Base-by-base conservation (phyloP, 495 filamentous ascomycete species). In the Paragyromitra xinjiangensis region DNA sequence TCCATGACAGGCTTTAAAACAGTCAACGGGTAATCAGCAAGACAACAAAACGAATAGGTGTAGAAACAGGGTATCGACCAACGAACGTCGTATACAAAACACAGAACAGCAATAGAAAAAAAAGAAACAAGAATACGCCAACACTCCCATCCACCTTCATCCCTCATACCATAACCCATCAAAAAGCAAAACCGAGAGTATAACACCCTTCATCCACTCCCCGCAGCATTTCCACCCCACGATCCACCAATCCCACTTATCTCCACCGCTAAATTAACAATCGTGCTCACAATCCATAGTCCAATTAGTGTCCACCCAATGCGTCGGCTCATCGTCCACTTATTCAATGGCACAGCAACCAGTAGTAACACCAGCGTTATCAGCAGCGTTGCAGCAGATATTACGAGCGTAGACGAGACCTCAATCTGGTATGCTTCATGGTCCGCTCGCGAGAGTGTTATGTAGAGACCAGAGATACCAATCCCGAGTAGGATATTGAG, bases 401-500 rank as follows among this genome's bases (percentile, higher is more conserved):
- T 90, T 73, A 97, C 84, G 64, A 99, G 84, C 9, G 95, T 94
- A 26, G 90, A 91, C 63, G 90, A 91, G 62, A 99, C 91, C 77
- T 92, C 88, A 75, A 99, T 92, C 76, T 90, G 87, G 81, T 97
- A 98, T 9, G 89, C 87, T 76, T 88, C 85, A 37, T 88, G 82
- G 64, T 88, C 85, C 8, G 89, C 89, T 14, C 86, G 86, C 5
- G 86, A 84, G 37, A 94, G 83, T 4, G 90, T 92, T 87, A 97
- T 95, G 79, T 93, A 97, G 42, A 93, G 85, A 1, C 96, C 96
- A 24, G 91, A 91, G 8, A 98, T 84, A 2, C 96, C 96, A 59
- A 99, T 94, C 0, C 96, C 96, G 12, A 99, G 89, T 0, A 99
- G 85, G 67, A 99, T 99, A 80, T 99, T 99, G 29, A 99, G 88